Conservation (phyloP, 1,284 basidiomycete species). For the Hypsizygus ulmarius region DNA sequence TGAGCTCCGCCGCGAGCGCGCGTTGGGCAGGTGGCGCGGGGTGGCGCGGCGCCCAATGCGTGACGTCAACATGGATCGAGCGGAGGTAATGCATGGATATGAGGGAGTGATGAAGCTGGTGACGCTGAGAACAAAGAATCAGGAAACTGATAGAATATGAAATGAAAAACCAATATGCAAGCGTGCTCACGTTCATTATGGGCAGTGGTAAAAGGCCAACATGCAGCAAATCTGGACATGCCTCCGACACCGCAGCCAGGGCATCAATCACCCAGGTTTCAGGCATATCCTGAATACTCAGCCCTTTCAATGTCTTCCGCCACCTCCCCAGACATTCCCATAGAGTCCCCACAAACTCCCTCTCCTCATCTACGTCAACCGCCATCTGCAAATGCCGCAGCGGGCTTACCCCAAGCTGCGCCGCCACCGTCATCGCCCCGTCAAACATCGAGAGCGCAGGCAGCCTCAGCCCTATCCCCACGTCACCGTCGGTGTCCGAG, state of each 20-base stretch:
- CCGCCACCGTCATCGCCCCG: slow-evolving; percentile 26
- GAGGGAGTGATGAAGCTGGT: slow-evolving; percentile 27
- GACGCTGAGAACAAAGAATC: slow-evolving; percentile 20
- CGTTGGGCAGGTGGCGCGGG: slow-evolving; percentile 24
- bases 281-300: slow-evolving; percentile 30
- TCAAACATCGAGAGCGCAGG: slow-evolving; percentile 30
- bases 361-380: slow-evolving; percentile 22
- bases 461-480: slow-evolving; percentile 16
- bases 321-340: slow-evolving; percentile 12
- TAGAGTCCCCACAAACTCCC: slow-evolving; percentile 13
- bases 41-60: slow-evolving; percentile 25
- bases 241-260: slow-evolving; percentile 20
- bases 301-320: slow-evolving; percentile 23
- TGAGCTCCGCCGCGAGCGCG: slow-evolving; percentile 29
- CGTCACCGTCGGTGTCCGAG: slow-evolving; percentile 14
- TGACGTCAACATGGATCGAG: slow-evolving; percentile 32
- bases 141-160: not conserved
- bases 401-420: slow-evolving; percentile 23
- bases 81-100: slow-evolving; percentile 26
- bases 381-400: slow-evolving; percentile 29
- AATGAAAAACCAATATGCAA: too few relatives aligned
- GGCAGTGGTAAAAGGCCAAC: slow-evolving; percentile 30
- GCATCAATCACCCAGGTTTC: slow-evolving; percentile 20
- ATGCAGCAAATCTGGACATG: slow-evolving; percentile 25
- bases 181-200: slow-evolving; percentile 22